Conservation (phyloP, 352 stramenopile species). For the Stephanocyclus meneghinianus region DNA sequence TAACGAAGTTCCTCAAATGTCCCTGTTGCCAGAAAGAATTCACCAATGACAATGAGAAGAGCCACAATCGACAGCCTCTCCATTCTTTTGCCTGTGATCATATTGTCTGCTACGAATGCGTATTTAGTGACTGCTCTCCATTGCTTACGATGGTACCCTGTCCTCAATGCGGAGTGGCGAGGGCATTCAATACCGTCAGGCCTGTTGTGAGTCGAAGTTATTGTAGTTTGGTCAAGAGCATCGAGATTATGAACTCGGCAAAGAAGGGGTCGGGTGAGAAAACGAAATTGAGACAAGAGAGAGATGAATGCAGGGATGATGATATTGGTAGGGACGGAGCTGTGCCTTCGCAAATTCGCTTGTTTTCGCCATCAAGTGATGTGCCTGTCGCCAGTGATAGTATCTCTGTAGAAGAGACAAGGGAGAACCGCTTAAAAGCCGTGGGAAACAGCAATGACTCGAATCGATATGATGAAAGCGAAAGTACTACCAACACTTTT, state of each 20-base stretch:
- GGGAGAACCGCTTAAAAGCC: background rate
- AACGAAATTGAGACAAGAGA: background rate
- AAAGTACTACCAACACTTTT: background rate
- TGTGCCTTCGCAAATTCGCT: constrained; percentile 11
- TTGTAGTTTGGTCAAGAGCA: constrained; percentile 23
- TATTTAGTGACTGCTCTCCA: constrained; percentile 1
- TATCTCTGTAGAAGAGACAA: background rate
- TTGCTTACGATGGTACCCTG: constrained; percentile 6
- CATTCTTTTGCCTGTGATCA: constrained; percentile 41
- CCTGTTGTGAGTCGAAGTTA: constrained; percentile 28
- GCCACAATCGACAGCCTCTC: constrained; percentile 10
- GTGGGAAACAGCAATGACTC: background rate
- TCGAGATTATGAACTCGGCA: constrained; percentile 8
- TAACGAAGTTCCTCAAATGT: constrained; percentile 17
- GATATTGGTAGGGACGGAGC: background rate
- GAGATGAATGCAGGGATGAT: background rate
- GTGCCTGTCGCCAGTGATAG: background rate
- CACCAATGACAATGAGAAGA: constrained; percentile 7
- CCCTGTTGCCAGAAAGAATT: constrained; percentile 28
- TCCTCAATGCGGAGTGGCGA: constrained; percentile 19
- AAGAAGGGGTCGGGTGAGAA: background rate
- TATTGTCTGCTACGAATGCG: constrained; percentile 27
- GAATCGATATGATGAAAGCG: background rate
- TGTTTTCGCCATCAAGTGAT: constrained; percentile 14
- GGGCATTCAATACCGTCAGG: constrained; percentile 19